These are phyloP conservation scores for Phytophthora hybrid DNA, from an alignment of 352 stramenopile species.

Conservation along the genomic window DNA sequence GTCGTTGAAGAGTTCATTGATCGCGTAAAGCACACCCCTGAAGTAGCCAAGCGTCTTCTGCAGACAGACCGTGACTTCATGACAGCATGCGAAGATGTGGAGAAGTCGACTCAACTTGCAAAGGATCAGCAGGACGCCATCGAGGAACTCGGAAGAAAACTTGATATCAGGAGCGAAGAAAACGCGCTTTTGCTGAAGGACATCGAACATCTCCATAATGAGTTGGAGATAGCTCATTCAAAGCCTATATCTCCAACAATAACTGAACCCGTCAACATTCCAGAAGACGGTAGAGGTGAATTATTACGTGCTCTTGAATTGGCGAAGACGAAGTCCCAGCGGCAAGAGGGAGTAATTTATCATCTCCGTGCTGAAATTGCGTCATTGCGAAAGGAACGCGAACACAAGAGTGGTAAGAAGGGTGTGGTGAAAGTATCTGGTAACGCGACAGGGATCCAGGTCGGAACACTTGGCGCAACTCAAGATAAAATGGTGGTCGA, in stretches of 20 bases:
- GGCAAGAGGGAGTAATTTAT: slow-evolving; percentile 38
- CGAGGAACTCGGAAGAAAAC: slow-evolving; percentile 29
- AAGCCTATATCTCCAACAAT: slow-evolving; percentile 7
- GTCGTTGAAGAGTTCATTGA: slow-evolving; percentile 78
- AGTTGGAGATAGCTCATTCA: slow-evolving; percentile 36
- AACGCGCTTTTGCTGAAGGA: slow-evolving; percentile 45
- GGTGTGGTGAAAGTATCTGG: not conserved
- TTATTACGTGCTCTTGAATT: slow-evolving; percentile 30
- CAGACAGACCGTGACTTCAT: slow-evolving; percentile 8
- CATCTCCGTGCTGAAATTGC: slow-evolving; percentile 39
- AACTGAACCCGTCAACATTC: slow-evolving; percentile 4
- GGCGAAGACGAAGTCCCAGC: slow-evolving; percentile 34
- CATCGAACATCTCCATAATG: slow-evolving; percentile 42
- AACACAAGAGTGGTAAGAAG: slow-evolving; percentile 28
- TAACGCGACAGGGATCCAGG: not conserved
- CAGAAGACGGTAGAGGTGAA: slow-evolving; percentile 28
- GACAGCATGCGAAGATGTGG: slow-evolving; percentile 3
- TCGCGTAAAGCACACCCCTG: slow-evolving; percentile 61
- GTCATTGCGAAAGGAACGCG: slow-evolving; percentile 32
- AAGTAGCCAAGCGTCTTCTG: slow-evolving; percentile 58
- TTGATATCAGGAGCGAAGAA: slow-evolving; percentile 38
- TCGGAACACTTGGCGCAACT: not conserved
- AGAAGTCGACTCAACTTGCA: slow-evolving; percentile 1
- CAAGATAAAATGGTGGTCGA: not conserved
- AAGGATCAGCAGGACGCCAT: slow-evolving; percentile 21